Evolutionary conservation across 2,329 filamentous ascomycete species (phyloP).

Genomic region (Emergomyces pasteurianus): DNA sequence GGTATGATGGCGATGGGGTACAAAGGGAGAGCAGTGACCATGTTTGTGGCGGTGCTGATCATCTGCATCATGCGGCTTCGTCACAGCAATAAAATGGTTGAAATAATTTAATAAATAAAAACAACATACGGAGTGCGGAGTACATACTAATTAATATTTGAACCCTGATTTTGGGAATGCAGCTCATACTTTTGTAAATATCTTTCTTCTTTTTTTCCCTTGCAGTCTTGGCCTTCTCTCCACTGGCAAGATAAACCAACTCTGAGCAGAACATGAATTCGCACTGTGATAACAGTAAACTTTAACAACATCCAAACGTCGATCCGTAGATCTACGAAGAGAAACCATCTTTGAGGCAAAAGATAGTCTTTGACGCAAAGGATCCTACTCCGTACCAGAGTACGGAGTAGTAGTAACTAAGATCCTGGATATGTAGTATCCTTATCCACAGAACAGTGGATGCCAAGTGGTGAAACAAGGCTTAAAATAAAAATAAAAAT

Average conservation of each 20-base stretch:
- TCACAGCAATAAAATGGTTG: neutral
- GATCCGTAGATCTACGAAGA: neutral
- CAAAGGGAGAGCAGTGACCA: neutral
- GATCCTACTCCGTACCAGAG: too few species aligned
- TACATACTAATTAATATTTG: neutral
- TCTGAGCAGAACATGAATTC: neutral
- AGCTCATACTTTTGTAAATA: neutral
- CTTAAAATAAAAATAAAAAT: too few species aligned
- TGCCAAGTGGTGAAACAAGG: too few species aligned
- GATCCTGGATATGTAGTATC: too few species aligned
- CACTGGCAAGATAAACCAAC: neutral
- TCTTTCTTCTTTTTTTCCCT: neutral
- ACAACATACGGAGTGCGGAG: too few species aligned
- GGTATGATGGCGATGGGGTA: conserved; percentile 11
- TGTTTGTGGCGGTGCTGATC: neutral
- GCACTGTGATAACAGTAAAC: neutral
- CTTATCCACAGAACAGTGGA: too few species aligned
- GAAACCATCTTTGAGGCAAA: neutral
- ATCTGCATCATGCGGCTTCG: neutral
- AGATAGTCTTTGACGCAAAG: neutral
- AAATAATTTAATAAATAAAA: neutral
- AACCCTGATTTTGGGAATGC: neutral
- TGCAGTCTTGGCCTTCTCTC: neutral
- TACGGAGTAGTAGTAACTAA: too few species aligned
- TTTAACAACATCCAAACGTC: neutral